A percentile compares a stretch with the other conserved stretches of the same genome.
These are phyloP conservation scores for Periconia macrospinosa DNA, from an alignment of 2,329 filamentous ascomycete species.

Conservation along the genomic window DNA sequence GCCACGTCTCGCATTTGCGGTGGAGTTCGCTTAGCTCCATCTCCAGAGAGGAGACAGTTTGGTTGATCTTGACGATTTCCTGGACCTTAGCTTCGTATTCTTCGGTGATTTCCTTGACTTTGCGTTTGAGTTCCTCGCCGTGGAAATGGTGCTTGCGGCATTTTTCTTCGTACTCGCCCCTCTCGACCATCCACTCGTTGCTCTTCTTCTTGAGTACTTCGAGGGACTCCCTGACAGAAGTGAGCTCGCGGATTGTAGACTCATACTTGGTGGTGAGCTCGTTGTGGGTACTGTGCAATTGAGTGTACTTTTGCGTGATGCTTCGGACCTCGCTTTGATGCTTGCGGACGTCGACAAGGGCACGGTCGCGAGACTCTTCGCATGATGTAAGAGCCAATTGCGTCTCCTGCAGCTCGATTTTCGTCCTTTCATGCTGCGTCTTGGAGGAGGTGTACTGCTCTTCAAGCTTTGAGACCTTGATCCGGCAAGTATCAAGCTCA, in stretches of 20 bases:
- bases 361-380: conserved; percentile 23
- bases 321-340: conserved; percentile 24
- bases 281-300: conserved; percentile 14
- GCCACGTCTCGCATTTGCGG: conserved; percentile 2
- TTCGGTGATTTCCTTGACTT: conserved; percentile 5
- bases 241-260: conserved; percentile 21
- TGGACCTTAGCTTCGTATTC: conserved; percentile 6
- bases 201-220: conserved; percentile 22
- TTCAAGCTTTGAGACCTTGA: conserved; percentile 19
- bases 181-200: conserved; percentile 11
- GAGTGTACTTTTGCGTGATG: conserved; percentile 24
- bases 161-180: conserved; percentile 6
- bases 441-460: conserved; percentile 6
- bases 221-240: conserved; percentile 24
- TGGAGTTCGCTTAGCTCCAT: conserved; percentile 1
- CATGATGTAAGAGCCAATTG: conserved; percentile 18
- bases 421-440: conserved; percentile 17
- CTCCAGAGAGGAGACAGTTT: conserved; percentile 5
- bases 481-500: conserved; percentile 18
- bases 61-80: conserved; percentile 2
- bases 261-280: conserved; percentile 26
- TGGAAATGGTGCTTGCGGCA: conserved; percentile 4
- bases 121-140: conserved; percentile 4
- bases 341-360: conserved; percentile 19
- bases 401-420: conserved; percentile 18